phyloP scores from a whole-genome alignment of 768 basidiomycete species.

The Hirschioporus abietinus region DNA sequence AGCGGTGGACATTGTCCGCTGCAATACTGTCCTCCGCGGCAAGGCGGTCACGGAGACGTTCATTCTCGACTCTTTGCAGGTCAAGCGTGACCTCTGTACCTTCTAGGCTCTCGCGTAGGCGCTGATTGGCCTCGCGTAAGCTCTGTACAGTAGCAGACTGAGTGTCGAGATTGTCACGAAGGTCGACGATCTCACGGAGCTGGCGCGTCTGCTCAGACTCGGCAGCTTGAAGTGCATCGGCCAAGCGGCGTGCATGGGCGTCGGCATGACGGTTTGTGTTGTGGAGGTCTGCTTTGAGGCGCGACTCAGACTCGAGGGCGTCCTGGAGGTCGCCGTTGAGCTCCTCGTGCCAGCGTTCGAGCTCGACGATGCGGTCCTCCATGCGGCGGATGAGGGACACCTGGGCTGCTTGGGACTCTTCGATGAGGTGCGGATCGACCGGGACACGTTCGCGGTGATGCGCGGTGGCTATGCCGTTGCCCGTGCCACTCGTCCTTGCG shows the following conservation, averaged over 20 bases:
- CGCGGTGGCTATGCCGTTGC: not conserved
- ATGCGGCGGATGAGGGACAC: not conserved
- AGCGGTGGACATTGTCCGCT: not conserved
- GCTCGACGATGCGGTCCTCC: constrained; percentile 5
- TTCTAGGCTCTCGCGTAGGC: not conserved
- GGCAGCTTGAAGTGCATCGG: not conserved
- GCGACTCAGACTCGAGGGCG: constrained; percentile 2
- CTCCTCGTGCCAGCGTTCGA: constrained; percentile 4
- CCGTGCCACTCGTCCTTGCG: not conserved
- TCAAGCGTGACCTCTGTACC: constrained; percentile 3
- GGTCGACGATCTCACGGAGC: not conserved
- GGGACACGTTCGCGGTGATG: not conserved
- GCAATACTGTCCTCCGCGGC: not conserved
- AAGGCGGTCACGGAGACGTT: not conserved
- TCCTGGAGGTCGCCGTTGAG: constrained; percentile 4
- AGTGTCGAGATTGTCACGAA: not conserved
- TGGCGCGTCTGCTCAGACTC: not conserved
- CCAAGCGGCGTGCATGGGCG: not conserved
- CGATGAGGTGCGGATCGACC: not conserved
- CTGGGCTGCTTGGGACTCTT: not conserved
- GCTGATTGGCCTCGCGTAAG: not conserved
- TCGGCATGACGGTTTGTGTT: not conserved
- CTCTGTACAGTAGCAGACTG: not conserved
- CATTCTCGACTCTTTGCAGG: not conserved
- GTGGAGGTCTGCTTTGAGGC: constrained; percentile 3